phyloP scores from a whole-genome alignment of 1,139 yeast genomes.

The Kodamaea plutei region DNA sequence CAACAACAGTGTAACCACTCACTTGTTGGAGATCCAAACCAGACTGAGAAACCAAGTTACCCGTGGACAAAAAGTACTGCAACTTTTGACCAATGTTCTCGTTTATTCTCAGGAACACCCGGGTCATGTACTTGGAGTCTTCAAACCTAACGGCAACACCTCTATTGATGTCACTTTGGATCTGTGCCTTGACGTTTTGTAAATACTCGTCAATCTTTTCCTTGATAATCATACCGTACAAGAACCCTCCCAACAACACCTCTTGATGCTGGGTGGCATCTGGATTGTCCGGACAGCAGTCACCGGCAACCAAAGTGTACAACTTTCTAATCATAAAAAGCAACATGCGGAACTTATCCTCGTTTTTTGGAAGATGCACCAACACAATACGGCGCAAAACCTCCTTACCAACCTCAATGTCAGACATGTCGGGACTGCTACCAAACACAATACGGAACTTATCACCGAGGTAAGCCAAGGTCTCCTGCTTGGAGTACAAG shows the following conservation, averaged over 20 bases:
- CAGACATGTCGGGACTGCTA: slow-evolving; percentile 83
- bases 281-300: slow-evolving; percentile 95
- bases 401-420: slow-evolving; percentile 86
- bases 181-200: slow-evolving; percentile 65
- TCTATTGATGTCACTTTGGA: slow-evolving; percentile 77
- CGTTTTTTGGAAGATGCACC: slow-evolving; percentile 72
- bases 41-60: slow-evolving; percentile 93
- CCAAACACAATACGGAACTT: slow-evolving; percentile 92
- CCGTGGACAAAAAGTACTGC: slow-evolving; percentile 93
- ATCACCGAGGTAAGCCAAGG: slow-evolving; percentile 90
- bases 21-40: slow-evolving; percentile 98
- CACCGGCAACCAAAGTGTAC: slow-evolving; percentile 93
- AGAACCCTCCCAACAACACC: slow-evolving; percentile 89
- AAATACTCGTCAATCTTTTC: slow-evolving; percentile 95
- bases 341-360: slow-evolving; percentile 81
- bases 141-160: slow-evolving; percentile 79
- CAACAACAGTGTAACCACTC: slow-evolving; percentile 97
- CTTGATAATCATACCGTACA: slow-evolving; percentile 93
- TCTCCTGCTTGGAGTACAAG: slow-evolving; percentile 77
- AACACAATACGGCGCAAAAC: slow-evolving; percentile 79
- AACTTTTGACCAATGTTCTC: slow-evolving; percentile 94
- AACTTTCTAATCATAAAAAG: slow-evolving; percentile 93
- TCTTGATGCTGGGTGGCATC: slow-evolving; percentile 99
- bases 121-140: slow-evolving; percentile 76
- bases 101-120: slow-evolving; percentile 76